phyloP scores from a whole-genome alignment of 805 yeast species.

The Ogataea pini region DNA sequence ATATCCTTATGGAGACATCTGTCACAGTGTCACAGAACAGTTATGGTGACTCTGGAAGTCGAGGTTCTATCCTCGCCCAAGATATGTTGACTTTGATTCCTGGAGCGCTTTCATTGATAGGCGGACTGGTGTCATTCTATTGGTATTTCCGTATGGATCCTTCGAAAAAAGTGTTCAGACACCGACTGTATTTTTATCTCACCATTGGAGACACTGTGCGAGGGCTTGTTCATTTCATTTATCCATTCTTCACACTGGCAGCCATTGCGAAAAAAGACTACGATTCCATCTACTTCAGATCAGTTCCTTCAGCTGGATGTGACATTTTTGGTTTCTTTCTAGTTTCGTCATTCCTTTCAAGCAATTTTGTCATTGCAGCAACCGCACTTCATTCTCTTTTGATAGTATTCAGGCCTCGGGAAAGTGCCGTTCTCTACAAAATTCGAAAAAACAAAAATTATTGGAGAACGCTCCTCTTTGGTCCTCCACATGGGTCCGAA shows the following conservation, averaged over 20 bases:
- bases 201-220: constrained; percentile 16
- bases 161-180: constrained; percentile 19
- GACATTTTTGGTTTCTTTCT: constrained; percentile 24
- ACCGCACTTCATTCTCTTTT: constrained; percentile 23
- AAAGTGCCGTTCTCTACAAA: constrained; percentile 6
- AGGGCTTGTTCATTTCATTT: constrained; percentile 16
- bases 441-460: constrained; percentile 4
- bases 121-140: constrained; percentile 18
- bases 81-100: constrained; percentile 18
- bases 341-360: constrained; percentile 15
- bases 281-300: constrained; percentile 9
- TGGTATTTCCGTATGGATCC: constrained; percentile 23
- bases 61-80: constrained; percentile 8
- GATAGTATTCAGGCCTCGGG: constrained; percentile 14
- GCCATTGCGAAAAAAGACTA: constrained; percentile 8
- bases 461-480: not conserved
- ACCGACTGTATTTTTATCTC: constrained; percentile 17
- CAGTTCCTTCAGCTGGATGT: constrained; percentile 14
- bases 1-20: not conserved
- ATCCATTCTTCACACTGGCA: constrained; percentile 17
- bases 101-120: constrained; percentile 16
- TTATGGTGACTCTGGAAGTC: constrained; percentile 1
- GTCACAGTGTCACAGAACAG: not conserved
- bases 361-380: constrained; percentile 20
- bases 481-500: not conserved